A percentile compares a stretch with the other conserved stretches of the same genome.
Evolutionary conservation across 169 alveolate genomes (phyloP).

Genomic region (Besnoitia besnoiti): DNA sequence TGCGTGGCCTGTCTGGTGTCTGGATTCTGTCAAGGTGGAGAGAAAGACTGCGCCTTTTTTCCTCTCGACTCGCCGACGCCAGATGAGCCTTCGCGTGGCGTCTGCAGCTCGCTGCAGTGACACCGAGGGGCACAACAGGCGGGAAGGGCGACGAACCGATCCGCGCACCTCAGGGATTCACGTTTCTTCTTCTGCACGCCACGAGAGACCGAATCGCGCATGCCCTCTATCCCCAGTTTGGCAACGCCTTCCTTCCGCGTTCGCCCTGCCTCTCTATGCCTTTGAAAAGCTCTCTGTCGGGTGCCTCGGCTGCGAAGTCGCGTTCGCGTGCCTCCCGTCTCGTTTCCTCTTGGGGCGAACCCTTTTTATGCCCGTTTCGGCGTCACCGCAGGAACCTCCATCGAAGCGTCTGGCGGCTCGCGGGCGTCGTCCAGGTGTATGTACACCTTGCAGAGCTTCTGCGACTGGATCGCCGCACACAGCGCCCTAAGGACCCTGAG

Average conservation of each 20-base stretch:
- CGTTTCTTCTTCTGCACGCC: too few relatives aligned
- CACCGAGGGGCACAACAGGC: too few relatives aligned
- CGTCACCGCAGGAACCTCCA: background rate
- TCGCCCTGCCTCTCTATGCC: background rate
- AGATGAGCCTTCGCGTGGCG: too few relatives aligned
- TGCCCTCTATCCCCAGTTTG: background rate
- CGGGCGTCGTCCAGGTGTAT: conserved; percentile 24
- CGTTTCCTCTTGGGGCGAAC: background rate
- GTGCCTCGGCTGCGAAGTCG: background rate
- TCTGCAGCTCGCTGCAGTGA: too few relatives aligned
- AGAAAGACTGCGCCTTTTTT: too few relatives aligned
- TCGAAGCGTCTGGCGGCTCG: background rate
- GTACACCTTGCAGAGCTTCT: conserved; percentile 32
- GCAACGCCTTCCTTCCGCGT: background rate
- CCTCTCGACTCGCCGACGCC: too few relatives aligned
- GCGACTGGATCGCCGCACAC: conserved; percentile 28
- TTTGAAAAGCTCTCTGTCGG: background rate
- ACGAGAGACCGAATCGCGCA: too few relatives aligned
- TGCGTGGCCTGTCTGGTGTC: too few relatives aligned
- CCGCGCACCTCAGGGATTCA: too few relatives aligned
- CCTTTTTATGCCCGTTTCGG: background rate
- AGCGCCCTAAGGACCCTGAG: background rate
- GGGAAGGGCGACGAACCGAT: too few relatives aligned
- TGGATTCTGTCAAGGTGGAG: too few relatives aligned
- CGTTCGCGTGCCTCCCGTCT: background rate